Evolutionary conservation across 768 basidiomycete species (phyloP), one percentile per base, ranked within the genome.

Genomic region (Rhodotorula babjevae): DNA sequence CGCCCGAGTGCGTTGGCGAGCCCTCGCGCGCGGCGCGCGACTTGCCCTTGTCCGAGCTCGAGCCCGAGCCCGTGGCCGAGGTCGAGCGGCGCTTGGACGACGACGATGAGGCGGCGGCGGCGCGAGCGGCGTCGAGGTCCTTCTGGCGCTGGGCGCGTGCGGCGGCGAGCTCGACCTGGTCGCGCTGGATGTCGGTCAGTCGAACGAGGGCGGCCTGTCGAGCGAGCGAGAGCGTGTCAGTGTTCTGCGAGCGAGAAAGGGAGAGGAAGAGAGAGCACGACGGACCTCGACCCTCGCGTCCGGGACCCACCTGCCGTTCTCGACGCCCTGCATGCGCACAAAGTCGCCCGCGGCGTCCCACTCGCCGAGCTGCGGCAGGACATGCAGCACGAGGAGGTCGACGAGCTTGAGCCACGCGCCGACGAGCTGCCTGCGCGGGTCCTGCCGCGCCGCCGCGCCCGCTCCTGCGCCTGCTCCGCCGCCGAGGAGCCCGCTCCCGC

Each of bases 321-420:
- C 74, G 27, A 61, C 53, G 15, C 65, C 59, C 29, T 76, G 74
- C 15, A 65, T 19, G 11, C 71, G 42, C 18, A 67, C 62, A 50
- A 69, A 69, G 49, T 76, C 74, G 3, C 61, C 71, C 65, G 74
- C 74, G 2, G 71, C 74, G 19, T 76, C 74, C 71, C 71, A 76
- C 25, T 76, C 74, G 21, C 68, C 68, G 23, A 76, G 60, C 7
- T 53, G 40, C 8, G 74, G 74, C 33, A 67, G 47, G 42, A 76
- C 53, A 31, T 72, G 68, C 47, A 76, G 55, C 18, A 61, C 58
- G 55, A 72, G 65, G 23, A 76, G 42, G 62, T 76, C 74, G 46
- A 64, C 46, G 49, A 70, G 52, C 46, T 65, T 67, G 49, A 72
- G 55, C 74, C 74, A 76, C 25, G 62, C 62, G 29, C 27, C 63